Evolutionary conservation across 768 basidiomycete genomes (phyloP), one percentile per base, ranked within the genome.

Genomic region (Panellus pusillus): DNA sequence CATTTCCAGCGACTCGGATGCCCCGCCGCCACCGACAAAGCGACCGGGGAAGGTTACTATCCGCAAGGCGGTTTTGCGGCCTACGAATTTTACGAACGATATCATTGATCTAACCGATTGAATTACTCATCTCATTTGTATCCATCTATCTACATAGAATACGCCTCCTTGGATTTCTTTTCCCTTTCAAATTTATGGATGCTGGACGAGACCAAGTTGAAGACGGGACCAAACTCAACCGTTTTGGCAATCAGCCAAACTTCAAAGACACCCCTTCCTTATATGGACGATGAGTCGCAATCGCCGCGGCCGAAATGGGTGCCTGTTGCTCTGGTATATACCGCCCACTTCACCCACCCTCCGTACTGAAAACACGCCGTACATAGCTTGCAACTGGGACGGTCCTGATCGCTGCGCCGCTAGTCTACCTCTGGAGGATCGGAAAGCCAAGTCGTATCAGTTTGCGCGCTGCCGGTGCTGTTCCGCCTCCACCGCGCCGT

Each of bases 401-500:
- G 6, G 35, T 57, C 9, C 55, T 61, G 19, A 48, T 55, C 27
- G 47, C 50, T 14, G 59, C 51, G 7, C 59, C 59, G 6, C 59
- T 61, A 18, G 20, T 61, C 19, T 61, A 50, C 52, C 48, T 61
- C 37, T 56, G 51, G 59, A 43, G 59, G 15, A 19, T 48, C 27
- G 40, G 49, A 29, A 50, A 47, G 19, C 47, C 32, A 15, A 41
- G 48, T 32, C 24, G 44, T 9, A 11, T 51, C 14, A 42, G 55
- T 12, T 15, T 61, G 44, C 42, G 47, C 20, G 29, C 59, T 17
- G 28, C 19, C 6, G 18, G 45, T 9, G 46, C 54, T 7, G 40
- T 24, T 6, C 24, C 32, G 32, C 32, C 59, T 5, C 58, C 58
- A 15, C 59, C 55, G 2, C 59, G 59, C 27, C 55, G 55, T 31